Evolutionary conservation across 371 early-diverging fungal species (phyloP), one percentile per base, ranked within the genome.

Genomic region (Mucor sp.): DNA sequence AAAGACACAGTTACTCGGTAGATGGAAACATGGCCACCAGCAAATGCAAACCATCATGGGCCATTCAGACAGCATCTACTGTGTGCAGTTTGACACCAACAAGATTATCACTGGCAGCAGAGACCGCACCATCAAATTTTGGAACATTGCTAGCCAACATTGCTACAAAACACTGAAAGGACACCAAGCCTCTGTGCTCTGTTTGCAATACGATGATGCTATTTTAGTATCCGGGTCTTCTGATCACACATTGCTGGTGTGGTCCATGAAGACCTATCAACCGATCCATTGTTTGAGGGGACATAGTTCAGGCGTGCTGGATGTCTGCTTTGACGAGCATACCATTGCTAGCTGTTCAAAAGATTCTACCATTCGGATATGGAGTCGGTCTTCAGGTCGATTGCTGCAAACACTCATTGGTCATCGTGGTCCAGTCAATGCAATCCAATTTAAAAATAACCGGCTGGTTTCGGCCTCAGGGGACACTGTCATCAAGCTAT

Each of bases 61-160:
- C 2, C 99, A 99, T 72, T 66, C 70, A 7, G 99, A 97, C 68
- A 89, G 93, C 61, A 93, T 99, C 15, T 94, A 98, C 69, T 96
- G 96, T 67, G 84, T 97, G 27, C 97, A 95, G 75, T 93, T 91
- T 67, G 93, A 94, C 69, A 72, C 77, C 21, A 68, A 88, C 33
- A 86, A 85, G 58, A 86, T 97, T 28, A 88, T 96, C 6, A 92
- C 94, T 0, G 97, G 98, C 5, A 95, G 96, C 6, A 87, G 96
- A 59, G 99, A 99, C 79, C 82, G 87, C 32, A 91, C 93, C 5
- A 84, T 97, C 58, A 89, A 89, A 63, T 78, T 94, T 57, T 94
- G 94, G 94, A 33, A 67, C 14, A n/a, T 33, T 3, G 23, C 17
- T 1, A 21, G 56, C 7, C 32, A 37, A 5, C 30, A 27, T 17